phyloP scores from a whole-genome alignment of 345 rosid genomes.

The Eucalyptus guilfoylei region DNA sequence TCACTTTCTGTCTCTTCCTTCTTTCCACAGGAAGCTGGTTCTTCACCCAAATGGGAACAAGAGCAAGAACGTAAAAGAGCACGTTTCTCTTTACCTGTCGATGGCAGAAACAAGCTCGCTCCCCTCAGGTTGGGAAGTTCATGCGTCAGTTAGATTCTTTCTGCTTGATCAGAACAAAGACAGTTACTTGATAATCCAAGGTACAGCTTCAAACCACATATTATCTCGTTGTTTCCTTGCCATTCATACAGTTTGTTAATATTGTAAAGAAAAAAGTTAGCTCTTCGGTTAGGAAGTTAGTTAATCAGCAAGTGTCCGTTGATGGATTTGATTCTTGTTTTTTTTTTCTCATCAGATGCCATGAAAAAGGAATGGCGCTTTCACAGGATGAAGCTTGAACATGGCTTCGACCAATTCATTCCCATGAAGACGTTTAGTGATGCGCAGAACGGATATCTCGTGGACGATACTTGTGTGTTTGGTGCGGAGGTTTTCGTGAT shows the following conservation, averaged over 20 bases:
- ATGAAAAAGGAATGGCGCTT: slow-evolving; percentile 17
- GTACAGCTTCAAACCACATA: not conserved
- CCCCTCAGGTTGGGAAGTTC: slow-evolving; percentile 37
- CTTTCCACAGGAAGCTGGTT: slow-evolving; percentile 34
- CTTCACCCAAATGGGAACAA: slow-evolving; percentile 57
- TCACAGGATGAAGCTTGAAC: slow-evolving; percentile 11
- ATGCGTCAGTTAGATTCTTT: slow-evolving; percentile 28
- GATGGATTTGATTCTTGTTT: not conserved
- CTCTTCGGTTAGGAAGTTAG: not conserved
- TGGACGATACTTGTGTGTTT: slow-evolving; percentile 19
- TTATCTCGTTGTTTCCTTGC: not conserved
- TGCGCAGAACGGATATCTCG: slow-evolving; percentile 17
- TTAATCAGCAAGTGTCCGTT: not conserved
- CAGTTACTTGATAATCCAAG: slow-evolving; percentile 19
- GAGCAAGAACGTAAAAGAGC: slow-evolving; percentile 35
- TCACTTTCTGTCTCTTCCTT: not conserved
- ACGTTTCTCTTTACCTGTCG: slow-evolving; percentile 43
- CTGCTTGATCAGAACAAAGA: slow-evolving; percentile 31
- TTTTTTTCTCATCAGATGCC: not conserved
- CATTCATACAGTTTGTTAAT: fast-evolving
- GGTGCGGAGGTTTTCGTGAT: slow-evolving; percentile 31
- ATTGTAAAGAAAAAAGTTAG: not conserved
- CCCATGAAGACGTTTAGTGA: slow-evolving; percentile 1
- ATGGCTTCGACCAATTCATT: slow-evolving; percentile 32
- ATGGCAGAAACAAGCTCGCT: slow-evolving; percentile 26